These are phyloP conservation scores for Prosopis cineraria DNA, from an alignment of 306 rosid genomes.

Conservation along the genomic window DNA sequence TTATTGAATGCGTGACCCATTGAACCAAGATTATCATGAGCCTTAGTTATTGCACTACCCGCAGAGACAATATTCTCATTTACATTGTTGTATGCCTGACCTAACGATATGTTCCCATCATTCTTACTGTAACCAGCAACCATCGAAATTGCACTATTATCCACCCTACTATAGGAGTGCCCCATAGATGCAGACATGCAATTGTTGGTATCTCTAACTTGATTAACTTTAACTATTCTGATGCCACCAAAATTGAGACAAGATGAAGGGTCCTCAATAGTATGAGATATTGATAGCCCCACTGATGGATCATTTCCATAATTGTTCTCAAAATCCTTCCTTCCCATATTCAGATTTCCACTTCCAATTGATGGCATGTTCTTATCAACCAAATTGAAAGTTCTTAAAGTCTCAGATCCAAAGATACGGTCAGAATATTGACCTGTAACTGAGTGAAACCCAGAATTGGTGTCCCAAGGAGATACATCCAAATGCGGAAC, in stretches of 20 bases:
- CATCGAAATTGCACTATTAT: conserved; percentile 51
- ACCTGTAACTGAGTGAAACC: conserved; percentile 79
- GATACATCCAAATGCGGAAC: conserved; percentile 58
- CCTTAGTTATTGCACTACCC: conserved; percentile 58
- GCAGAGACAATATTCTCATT: conserved; percentile 49
- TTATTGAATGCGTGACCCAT: conserved; percentile 64
- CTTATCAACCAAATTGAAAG: conserved; percentile 69
- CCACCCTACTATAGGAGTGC: conserved; percentile 56
- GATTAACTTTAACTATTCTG: conserved; percentile 92
- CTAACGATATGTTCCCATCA: conserved; percentile 58
- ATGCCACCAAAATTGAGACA: conserved; percentile 75
- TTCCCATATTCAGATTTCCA: conserved; percentile 64
- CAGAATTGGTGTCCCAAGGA: conserved; percentile 72
- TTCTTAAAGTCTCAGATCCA: conserved; percentile 65
- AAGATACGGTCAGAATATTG: conserved; percentile 72
- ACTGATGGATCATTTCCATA: conserved; percentile 61
- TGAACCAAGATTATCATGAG: conserved; percentile 59
- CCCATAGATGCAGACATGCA: conserved; percentile 60
- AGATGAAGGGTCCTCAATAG: conserved; percentile 67
- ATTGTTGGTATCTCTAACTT: conserved; percentile 80
- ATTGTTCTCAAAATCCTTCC: conserved; percentile 67
- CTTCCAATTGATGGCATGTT: conserved; percentile 54
- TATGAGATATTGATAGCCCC: conserved; percentile 72
- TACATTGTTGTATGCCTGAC: conserved; percentile 51
- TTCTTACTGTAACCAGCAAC: conserved; percentile 54